Percentiles rank a stretch among this genome's conserved stretches.
Conservation (phyloP, 257 asterid species). For the Capsicum chinense region DNA sequence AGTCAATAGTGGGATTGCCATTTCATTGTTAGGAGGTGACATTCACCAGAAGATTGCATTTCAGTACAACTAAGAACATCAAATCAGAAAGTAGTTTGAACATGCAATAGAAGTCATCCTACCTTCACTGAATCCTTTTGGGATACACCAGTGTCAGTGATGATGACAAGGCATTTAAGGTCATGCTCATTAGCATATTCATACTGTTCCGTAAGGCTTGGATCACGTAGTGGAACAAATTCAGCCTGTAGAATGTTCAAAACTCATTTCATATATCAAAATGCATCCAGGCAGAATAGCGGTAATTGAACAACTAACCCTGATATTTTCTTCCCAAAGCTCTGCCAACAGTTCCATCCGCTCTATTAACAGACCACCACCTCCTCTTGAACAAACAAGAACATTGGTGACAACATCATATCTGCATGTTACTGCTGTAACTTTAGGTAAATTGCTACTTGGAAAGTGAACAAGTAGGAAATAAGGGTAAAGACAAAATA, state of each 20-base stretch:
- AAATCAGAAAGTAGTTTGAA: neutral
- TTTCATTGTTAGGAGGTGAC: neutral
- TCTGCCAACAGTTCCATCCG: constrained; percentile 96
- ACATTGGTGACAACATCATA: constrained; percentile 55
- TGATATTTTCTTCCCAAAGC: constrained; percentile 89
- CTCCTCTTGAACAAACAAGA: constrained; percentile 98
- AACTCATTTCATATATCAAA: constrained; percentile 30
- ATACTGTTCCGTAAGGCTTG: constrained; percentile 93
- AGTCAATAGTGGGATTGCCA: constrained; percentile 4
- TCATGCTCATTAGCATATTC: constrained; percentile 95
- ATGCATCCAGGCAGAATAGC: neutral
- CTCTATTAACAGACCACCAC: constrained; percentile 89
- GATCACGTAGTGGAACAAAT: constrained; percentile 80
- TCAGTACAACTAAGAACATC: constrained; percentile 2
- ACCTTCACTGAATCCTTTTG: constrained; percentile 88
- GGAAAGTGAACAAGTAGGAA: constrained; percentile 8
- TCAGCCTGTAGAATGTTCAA: constrained; percentile 68
- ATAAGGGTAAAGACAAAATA: neutral
- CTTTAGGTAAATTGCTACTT: neutral
- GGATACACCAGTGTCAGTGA: constrained; percentile 79
- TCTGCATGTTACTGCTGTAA: constrained; percentile 47
- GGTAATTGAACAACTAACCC: constrained; percentile 50
- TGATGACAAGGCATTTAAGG: constrained; percentile 86
- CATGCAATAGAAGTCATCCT: constrained; percentile 25
- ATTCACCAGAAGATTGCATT: constrained; percentile 12